Evolutionary conservation across 768 basidiomycete species (phyloP).

Genomic region (Chalciporus chontae): DNA sequence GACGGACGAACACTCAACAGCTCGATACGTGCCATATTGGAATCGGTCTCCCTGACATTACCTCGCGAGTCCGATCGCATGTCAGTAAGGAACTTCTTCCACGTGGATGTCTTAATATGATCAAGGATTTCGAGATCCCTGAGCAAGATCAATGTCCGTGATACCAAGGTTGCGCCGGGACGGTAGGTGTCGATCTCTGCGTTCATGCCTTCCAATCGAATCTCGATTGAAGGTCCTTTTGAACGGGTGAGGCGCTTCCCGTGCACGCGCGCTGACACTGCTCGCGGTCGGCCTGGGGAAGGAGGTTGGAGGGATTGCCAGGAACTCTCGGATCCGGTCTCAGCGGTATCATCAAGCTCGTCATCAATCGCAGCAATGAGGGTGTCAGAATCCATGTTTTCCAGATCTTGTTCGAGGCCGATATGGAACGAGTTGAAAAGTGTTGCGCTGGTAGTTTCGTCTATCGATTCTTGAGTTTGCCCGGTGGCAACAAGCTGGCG

Average conservation of each 20-base stretch:
- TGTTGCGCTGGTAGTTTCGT: constrained; percentile 67
- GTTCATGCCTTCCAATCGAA: constrained; percentile 61
- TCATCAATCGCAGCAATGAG: constrained; percentile 92
- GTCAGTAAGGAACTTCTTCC: constrained; percentile 94
- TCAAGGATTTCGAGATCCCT: constrained; percentile 86
- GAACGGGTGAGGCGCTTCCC: constrained; percentile 68
- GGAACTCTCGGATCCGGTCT: constrained; percentile 76
- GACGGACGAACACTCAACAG: constrained; percentile 72
- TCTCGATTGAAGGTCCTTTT: constrained; percentile 78
- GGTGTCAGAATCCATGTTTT: constrained; percentile 68
- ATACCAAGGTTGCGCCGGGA: constrained; percentile 53
- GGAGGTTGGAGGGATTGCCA: constrained; percentile 82
- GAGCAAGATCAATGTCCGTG: constrained; percentile 64
- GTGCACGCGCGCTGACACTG: constrained; percentile 38
- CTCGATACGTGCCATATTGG: constrained; percentile 91
- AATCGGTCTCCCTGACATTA: constrained; percentile 85
- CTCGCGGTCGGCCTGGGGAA: constrained; percentile 39
- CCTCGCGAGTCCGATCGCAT: constrained; percentile 83
- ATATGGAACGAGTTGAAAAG: constrained; percentile 95
- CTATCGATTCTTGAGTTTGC: constrained; percentile 74
- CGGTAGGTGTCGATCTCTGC: constrained; percentile 67
- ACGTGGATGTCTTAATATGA: constrained; percentile 97
- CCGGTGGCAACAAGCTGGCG: constrained; percentile 89
- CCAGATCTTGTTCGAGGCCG: constrained; percentile 77
- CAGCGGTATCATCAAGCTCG: constrained; percentile 73